Evolutionary conservation across 768 basidiomycete species (phyloP), one percentile per base, ranked within the genome.

Genomic region (Vararia minispora): DNA sequence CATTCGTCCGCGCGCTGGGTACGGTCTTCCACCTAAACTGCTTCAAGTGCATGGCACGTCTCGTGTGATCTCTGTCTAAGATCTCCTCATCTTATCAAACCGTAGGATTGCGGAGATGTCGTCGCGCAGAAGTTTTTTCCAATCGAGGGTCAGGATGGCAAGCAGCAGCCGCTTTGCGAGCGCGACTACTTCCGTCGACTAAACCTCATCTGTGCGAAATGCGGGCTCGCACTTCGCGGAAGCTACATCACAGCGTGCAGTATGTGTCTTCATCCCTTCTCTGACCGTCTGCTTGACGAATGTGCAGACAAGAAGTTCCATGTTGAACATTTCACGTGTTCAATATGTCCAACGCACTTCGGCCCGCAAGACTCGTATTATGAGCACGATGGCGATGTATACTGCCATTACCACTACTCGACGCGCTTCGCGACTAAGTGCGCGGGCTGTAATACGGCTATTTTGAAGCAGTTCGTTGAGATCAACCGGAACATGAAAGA

Each of bases 221-320:
- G 95, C 60, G 81, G 83, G 29, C 77, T 82, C 67, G 95, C 95
- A 28, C 62, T 99, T 43, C 71, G 95, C 53, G 94, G 91, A 38
- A 95, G 90, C 62, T 99, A 99, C 54, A 98, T 99, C 66, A 99
- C 95, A 29, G 95, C 95, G 29, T 95, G 95, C 70, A 92, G 94
- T 97, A 55, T 60, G 82, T 74, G 18, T 22, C 33, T 37, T 39
- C 18, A 37, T 40, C 46, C 21, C 35, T 45, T 37, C 14, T 42
- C n/a, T 33, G 20, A 26, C 28, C 33, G 32, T 38, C 21, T 34
- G 21, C 25, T 36, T 42, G 23, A 43, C 26, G 32, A 31, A n/a
- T 31, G n/a, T 52, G 5, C 59, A 97, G 92, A 84, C 67, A 89
- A 91, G 70, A 99, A 99, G 62, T 99, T 80, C 61, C 94, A 99